Evolutionary conservation across 1,139 yeast species (phyloP), one percentile per base, ranked within the genome.

Genomic region (Zygoascus hellenicus): DNA sequence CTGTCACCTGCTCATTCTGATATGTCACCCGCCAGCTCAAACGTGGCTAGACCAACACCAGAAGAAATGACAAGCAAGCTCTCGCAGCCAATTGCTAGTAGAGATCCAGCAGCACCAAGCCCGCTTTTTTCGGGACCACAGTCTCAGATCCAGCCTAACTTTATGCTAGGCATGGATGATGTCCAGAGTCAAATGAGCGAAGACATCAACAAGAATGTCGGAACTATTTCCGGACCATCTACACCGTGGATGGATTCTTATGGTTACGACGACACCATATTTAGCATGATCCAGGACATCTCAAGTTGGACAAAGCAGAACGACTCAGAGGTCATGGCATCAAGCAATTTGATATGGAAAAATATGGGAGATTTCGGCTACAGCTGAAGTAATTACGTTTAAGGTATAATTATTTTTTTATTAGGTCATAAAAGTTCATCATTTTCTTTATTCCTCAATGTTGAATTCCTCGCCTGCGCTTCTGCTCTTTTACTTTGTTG

Each of bases 231-330:
- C 2, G 38, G 38, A n/a, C 29, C 29, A 14, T 30, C 29, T 10
- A 31, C 22, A 17, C 31, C 31, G 2, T 36, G 41, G 34, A 38
- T 56, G 60, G 49, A 64, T 66, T 35, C 72, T 70, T 59, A 76
- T 69, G 56, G 79, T 72, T 42, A 72, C 77, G 51, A 76, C 78
- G 22, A 78, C 40, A 50, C 58, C 19, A 51, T 58, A 54, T 58
- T 76, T 45, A 75, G 74, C 41, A 78, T 79, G 83, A 79, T 79
- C 52, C 78, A 72, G 57, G 78, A 78, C 55, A 79, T 79, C 47
- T 77, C 82, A 0, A 72, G 74, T 0, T 78, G 83, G 83, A 77
- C 82, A 1, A 54, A 47, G 44, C 49, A 46, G 34, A 47, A 51
- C 9, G 51, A 46, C 17, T 51, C 43, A 3, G 47, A 39, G 13